Percentiles rank a stretch among this genome's conserved stretches.
These are phyloP conservation scores for Macrolepiota fuliginosa DNA, from an alignment of 768 basidiomycete genomes.

Conservation along the genomic window DNA sequence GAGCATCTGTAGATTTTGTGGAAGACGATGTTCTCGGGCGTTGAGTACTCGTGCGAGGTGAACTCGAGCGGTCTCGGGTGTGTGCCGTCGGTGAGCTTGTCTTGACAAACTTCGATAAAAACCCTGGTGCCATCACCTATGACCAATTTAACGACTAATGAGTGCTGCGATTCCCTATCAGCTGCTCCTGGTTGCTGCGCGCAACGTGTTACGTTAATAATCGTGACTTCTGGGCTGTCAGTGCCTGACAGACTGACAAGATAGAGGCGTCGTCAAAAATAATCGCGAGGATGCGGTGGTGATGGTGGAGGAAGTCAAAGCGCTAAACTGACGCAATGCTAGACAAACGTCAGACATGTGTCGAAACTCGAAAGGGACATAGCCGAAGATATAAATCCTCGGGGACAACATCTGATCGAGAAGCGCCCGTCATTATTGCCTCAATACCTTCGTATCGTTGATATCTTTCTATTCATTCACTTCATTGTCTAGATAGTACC, in stretches of 20 bases:
- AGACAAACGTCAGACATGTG: not conserved
- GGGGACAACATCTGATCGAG: not conserved
- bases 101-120: slow-evolving; percentile 12
- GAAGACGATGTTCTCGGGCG: not conserved
- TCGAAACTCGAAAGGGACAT: not conserved
- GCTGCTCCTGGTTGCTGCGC: not conserved
- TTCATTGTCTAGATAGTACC: too few species aligned
- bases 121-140: slow-evolving; percentile 13
- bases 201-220: not conserved
- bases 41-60: not conserved
- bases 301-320: not conserved
- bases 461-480: not conserved
- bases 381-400: too few species aligned
- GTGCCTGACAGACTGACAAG: not conserved
- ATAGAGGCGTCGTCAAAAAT: not conserved
- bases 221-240: not conserved
- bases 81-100: not conserved
- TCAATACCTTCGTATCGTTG: not conserved
- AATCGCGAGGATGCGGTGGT: not conserved
- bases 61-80: slow-evolving; percentile 5
- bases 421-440: not conserved
- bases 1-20: not conserved
- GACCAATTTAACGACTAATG: not conserved
- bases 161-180: not conserved
- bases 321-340: not conserved